phyloP scores from a whole-genome alignment of 2,329 filamentous ascomycete genomes.

The Aspergillus terreus region DNA sequence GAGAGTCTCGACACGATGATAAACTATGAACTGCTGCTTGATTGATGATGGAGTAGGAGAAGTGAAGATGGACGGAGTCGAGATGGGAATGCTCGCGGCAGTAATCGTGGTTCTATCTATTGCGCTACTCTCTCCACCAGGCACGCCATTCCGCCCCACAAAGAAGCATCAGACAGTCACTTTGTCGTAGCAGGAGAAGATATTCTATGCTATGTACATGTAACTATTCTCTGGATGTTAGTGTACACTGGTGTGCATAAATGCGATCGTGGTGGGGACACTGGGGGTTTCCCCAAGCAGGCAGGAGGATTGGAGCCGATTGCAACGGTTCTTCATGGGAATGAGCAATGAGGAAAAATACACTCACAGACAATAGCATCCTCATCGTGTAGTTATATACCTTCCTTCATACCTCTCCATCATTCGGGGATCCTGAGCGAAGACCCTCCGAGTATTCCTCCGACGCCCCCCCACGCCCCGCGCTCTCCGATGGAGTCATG shows the following conservation, averaged over 20 bases:
- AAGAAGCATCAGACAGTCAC: too few relatives aligned
- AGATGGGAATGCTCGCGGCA: too few relatives aligned
- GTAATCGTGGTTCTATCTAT: constrained; percentile 1
- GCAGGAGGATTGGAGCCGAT: too few relatives aligned
- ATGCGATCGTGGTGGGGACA: not conserved
- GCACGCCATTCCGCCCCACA: constrained; percentile 16
- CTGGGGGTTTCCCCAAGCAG: too few relatives aligned
- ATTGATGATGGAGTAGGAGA: not conserved
- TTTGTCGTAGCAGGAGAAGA: not conserved
- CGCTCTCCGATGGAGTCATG: not conserved
- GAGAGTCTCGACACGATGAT: not conserved
- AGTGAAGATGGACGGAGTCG: too few relatives aligned
- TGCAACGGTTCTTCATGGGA: too few relatives aligned
- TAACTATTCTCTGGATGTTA: not conserved
- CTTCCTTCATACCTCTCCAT: too few relatives aligned
- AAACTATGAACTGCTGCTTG: not conserved
- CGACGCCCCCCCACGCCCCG: constrained; percentile 8
- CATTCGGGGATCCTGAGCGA: too few relatives aligned
- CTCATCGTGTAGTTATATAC: too few relatives aligned
- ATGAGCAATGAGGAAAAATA: too few relatives aligned
- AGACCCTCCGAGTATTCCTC: constrained; percentile 20
- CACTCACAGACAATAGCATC: too few relatives aligned
- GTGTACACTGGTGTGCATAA: not conserved
- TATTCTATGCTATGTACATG: not conserved
- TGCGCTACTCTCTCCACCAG: constrained; percentile 15